Evolutionary conservation across 2,329 filamentous ascomycete species (phyloP).

Genomic region (Penicillium concentricum): DNA sequence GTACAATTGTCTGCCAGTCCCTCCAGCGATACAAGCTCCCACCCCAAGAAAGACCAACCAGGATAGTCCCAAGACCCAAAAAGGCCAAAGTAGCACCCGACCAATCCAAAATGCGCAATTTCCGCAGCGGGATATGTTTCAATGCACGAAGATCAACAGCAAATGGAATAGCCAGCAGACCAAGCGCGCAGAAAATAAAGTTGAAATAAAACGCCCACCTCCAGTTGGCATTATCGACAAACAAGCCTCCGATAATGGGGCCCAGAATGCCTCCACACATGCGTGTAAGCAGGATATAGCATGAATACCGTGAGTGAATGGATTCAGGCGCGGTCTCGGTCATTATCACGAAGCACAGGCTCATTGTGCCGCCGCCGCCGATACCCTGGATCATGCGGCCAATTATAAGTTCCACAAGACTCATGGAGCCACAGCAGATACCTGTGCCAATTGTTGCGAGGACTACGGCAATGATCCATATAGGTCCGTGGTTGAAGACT

Average conservation of each 20-base stretch:
- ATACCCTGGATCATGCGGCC: conserved; percentile 49
- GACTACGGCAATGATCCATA: conserved; percentile 44
- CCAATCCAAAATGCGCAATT: conserved; percentile 42
- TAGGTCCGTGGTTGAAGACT: conserved; percentile 48
- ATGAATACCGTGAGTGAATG: conserved; percentile 34
- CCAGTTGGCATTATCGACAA: conserved; percentile 25
- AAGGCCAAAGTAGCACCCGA: conserved; percentile 43
- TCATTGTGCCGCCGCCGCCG: conserved; percentile 47
- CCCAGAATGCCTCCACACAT: conserved; percentile 33
- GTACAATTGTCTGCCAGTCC: conserved; percentile 40
- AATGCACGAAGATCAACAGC: conserved; percentile 28
- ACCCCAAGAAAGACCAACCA: conserved; percentile 46
- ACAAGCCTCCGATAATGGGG: conserved; percentile 28
- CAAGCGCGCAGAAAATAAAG: conserved; percentile 32
- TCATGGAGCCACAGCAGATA: conserved; percentile 42
- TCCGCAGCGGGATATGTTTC: conserved; percentile 22
- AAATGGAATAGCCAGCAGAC: conserved; percentile 31
- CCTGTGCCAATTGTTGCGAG: conserved; percentile 50
- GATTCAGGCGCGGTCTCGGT: conserved; percentile 41
- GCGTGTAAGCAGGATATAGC: conserved; percentile 33
- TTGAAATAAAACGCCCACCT: conserved; percentile 34
- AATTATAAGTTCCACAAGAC: conserved; percentile 40
- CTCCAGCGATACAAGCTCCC: conserved; percentile 43
- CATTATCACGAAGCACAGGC: conserved; percentile 45
- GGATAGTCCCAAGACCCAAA: conserved; percentile 36